A percentile compares a stretch with the other conserved stretches of the same genome.
phyloP scores from a whole-genome alignment of 805 yeast genomes.

The Sugiyamaella boreocaroliniensis region DNA sequence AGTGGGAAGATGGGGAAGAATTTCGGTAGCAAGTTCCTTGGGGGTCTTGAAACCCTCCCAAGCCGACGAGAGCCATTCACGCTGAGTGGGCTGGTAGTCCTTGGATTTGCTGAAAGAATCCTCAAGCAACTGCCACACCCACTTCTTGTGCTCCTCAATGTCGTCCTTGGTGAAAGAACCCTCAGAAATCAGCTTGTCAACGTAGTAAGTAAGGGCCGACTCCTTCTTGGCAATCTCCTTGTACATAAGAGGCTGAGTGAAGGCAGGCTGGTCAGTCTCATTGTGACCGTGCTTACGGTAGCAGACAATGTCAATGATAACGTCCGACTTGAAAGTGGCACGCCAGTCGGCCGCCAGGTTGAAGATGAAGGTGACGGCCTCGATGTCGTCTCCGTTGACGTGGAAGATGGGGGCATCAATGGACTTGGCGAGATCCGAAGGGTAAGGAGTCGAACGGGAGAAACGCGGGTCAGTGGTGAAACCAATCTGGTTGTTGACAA shows the following conservation, averaged over 20 bases:
- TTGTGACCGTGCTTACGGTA: conserved; percentile 99
- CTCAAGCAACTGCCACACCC: conserved; percentile 96
- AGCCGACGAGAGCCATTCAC: conserved; percentile 98
- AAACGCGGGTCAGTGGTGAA: conserved; percentile 98
- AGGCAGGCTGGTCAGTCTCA: conserved; percentile 98
- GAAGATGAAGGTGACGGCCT: conserved; percentile 84
- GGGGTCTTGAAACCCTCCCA: conserved; percentile 99
- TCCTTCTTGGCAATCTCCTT: conserved; percentile 81
- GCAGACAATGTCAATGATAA: conserved; percentile 93
- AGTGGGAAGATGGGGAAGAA: conserved; percentile 94
- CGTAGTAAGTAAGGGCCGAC: conserved; percentile 81
- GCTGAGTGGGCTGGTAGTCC: conserved; percentile 81
- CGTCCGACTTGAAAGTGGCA: conserved; percentile 93
- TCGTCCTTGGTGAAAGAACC: conserved; percentile 86
- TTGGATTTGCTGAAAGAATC: conserved; percentile 82
- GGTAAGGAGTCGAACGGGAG: conserved; percentile 96
- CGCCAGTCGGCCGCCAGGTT: conserved; percentile 99
- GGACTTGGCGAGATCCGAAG: conserved; percentile 94
- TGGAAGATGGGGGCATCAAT: conserved; percentile 99
- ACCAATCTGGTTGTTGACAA: conserved; percentile 97
- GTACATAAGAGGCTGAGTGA: conserved; percentile 98
- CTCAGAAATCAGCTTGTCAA: conserved; percentile 70
- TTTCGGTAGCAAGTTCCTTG: conserved; percentile 90
- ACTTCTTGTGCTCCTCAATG: conserved; percentile 89
- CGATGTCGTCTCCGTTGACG: conserved; percentile 97